These are phyloP conservation scores for Leccinum insolens DNA, from an alignment of 1,284 basidiomycete species.

Conservation along the genomic window DNA sequence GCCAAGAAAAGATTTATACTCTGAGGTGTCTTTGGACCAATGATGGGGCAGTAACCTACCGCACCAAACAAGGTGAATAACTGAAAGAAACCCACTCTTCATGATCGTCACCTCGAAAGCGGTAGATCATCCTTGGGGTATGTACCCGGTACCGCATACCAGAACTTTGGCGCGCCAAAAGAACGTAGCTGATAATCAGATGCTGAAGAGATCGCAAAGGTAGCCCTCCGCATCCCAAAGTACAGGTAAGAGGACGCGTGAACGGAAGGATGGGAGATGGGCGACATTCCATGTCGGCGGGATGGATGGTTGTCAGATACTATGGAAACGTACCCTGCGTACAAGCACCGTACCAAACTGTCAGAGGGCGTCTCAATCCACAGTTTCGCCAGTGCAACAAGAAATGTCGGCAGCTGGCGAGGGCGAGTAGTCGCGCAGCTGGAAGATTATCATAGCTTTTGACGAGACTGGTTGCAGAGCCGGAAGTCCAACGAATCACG, in stretches of 20 bases:
- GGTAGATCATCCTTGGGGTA: constrained; percentile 82
- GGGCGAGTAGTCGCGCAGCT: neutral
- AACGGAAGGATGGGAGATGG: constrained; percentile 84
- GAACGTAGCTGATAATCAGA: constrained; percentile 88
- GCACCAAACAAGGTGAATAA: neutral
- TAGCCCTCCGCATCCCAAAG: constrained; percentile 99
- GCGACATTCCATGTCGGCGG: constrained; percentile 88
- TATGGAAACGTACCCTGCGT: constrained; percentile 65
- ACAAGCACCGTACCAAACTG: constrained; percentile 89
- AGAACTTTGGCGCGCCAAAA: constrained; percentile 96
- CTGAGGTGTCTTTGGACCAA: constrained; percentile 62
- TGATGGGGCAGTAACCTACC: constrained; percentile 76
- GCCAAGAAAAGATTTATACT: constrained; percentile 81
- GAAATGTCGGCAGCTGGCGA: constrained; percentile 23
- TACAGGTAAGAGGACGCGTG: constrained; percentile 94
- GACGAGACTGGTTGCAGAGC: neutral
- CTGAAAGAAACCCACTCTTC: constrained; percentile 54
- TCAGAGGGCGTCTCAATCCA: constrained; percentile 82
- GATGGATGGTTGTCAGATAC: neutral
- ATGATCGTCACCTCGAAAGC: constrained; percentile 78
- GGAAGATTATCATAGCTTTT: no score
- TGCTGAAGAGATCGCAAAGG: constrained; percentile 96
- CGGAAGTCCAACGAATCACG: neutral
- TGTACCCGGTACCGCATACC: constrained; percentile 70
- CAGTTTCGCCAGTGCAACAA: constrained; percentile 78